A percentile compares a stretch with the other conserved stretches of the same genome.
phyloP scores from a whole-genome alignment of 2,329 filamentous ascomycete genomes.

The Byssoonygena ceratinophila region DNA sequence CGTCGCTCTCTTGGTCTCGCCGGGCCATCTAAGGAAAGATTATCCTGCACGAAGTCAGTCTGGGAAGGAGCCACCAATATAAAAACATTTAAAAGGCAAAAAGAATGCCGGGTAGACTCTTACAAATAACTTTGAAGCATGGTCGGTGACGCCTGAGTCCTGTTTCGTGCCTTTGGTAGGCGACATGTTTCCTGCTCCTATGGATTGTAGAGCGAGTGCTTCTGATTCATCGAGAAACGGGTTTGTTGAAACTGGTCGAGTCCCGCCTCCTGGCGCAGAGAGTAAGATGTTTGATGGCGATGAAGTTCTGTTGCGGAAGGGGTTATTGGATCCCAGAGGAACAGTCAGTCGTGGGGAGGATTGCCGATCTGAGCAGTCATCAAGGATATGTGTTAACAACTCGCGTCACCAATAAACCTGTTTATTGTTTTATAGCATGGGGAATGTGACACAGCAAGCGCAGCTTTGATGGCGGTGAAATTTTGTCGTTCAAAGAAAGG shows the following conservation, averaged over 20 bases:
- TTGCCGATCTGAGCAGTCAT: constrained; percentile 23
- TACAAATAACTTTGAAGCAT: constrained; percentile 52
- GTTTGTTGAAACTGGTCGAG: constrained; percentile 48
- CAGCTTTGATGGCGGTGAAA: not conserved
- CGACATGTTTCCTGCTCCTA: constrained; percentile 24
- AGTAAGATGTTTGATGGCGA: constrained; percentile 30
- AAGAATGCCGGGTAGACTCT: constrained; percentile 24
- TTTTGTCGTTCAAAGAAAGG: not conserved
- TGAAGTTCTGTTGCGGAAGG: constrained; percentile 40
- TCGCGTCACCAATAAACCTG: not conserved
- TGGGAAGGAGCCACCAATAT: constrained; percentile 6
- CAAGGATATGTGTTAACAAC: constrained; percentile 9
- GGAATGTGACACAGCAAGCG: constrained; percentile 1
- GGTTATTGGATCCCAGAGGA: constrained; percentile 40
- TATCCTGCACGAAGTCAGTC: constrained; percentile 25
- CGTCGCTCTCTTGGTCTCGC: constrained; percentile 23
- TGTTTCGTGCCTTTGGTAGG: constrained; percentile 20
- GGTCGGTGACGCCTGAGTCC: constrained; percentile 36
- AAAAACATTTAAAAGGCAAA: not conserved
- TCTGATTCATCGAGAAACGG: constrained; percentile 49
- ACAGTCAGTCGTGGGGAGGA: constrained; percentile 25
- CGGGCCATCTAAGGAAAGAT: constrained; percentile 31
- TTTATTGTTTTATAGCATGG: not conserved
- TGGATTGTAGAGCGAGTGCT: constrained; percentile 28
- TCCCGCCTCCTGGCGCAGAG: constrained; percentile 18